Percentiles rank a stretch among this genome's conserved stretches.
These are phyloP conservation scores for Thermoascus crustaceus DNA, from an alignment of 2,329 filamentous ascomycete genomes.

Conservation along the genomic window DNA sequence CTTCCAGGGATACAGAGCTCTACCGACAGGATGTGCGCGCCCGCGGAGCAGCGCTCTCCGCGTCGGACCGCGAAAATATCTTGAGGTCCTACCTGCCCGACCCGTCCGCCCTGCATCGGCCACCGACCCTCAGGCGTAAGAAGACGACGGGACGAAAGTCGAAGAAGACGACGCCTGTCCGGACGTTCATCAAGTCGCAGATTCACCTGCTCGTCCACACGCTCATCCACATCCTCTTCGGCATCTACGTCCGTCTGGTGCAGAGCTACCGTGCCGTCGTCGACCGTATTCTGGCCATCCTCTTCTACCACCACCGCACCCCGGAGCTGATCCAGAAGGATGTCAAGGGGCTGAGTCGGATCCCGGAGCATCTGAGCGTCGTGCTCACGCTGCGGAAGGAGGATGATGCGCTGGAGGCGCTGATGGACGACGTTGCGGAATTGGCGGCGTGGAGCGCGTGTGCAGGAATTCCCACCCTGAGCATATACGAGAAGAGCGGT, in stretches of 20 bases:
- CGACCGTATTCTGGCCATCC: slow-evolving; percentile 69
- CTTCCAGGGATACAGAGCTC: slow-evolving; percentile 23
- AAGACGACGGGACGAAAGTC: slow-evolving; percentile 17
- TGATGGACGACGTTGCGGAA: slow-evolving; percentile 87
- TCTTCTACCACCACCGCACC: slow-evolving; percentile 93
- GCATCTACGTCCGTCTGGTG: slow-evolving; percentile 74
- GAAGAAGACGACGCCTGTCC: slow-evolving; percentile 28
- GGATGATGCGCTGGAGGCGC: slow-evolving; percentile 68
- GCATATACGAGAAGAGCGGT: slow-evolving; percentile 90
- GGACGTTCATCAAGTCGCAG: slow-evolving; percentile 37
- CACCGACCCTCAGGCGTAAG: slow-evolving; percentile 17
- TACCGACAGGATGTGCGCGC: slow-evolving; percentile 33
- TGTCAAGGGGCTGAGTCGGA: slow-evolving; percentile 61
- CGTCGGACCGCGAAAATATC: slow-evolving; percentile 43
- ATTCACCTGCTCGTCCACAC: slow-evolving; percentile 38
- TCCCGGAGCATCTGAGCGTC: slow-evolving; percentile 82
- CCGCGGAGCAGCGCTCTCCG: slow-evolving; percentile 34
- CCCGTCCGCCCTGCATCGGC: slow-evolving; percentile 23
- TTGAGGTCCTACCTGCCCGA: slow-evolving; percentile 47
- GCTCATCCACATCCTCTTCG: slow-evolving; percentile 66
- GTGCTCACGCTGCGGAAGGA: slow-evolving; percentile 64
- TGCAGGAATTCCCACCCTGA: slow-evolving; percentile 77
- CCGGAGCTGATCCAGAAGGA: slow-evolving; percentile 88
- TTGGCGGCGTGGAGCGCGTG: slow-evolving; percentile 88
- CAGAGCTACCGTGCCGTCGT: slow-evolving; percentile 70